These are phyloP conservation scores for Boletus rufocinnamomeus DNA, from an alignment of 768 basidiomycete genomes.

Conservation along the genomic window DNA sequence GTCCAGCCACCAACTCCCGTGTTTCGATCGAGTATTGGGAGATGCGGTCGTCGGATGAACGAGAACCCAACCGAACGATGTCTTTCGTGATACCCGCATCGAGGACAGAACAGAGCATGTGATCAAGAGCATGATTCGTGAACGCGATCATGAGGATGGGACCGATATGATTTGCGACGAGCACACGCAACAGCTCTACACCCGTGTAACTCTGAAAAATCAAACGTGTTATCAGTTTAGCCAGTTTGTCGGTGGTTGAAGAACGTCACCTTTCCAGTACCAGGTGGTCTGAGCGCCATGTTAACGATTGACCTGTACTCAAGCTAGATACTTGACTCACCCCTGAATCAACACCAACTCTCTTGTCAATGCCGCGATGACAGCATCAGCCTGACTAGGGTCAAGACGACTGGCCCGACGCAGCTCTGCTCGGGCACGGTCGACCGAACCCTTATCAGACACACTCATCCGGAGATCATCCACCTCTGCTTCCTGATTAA, in stretches of 20 bases:
- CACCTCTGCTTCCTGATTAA: slow-evolving; percentile 42
- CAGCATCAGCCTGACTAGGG: slow-evolving; percentile 68
- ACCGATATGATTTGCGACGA: slow-evolving; percentile 52
- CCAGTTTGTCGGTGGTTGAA: not conserved
- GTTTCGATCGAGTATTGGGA: slow-evolving; percentile 60
- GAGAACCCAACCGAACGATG: slow-evolving; percentile 70
- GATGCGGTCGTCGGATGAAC: slow-evolving; percentile 61
- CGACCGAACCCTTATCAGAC: slow-evolving; percentile 46
- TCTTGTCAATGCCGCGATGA: slow-evolving; percentile 58
- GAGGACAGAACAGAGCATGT: slow-evolving; percentile 64
- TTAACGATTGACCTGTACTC: not conserved
- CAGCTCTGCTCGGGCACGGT: slow-evolving; percentile 48
- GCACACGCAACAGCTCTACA: slow-evolving; percentile 65
- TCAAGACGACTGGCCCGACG: slow-evolving; percentile 56
- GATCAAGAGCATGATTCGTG: slow-evolving; percentile 81
- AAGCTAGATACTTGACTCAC: slow-evolving; percentile 35
- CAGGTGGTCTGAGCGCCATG: slow-evolving; percentile 56
- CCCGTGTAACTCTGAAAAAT: slow-evolving; percentile 59
- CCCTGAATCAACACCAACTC: slow-evolving; percentile 75
- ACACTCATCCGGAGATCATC: slow-evolving; percentile 44
- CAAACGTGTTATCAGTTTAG: not conserved
- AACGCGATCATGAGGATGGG: slow-evolving; percentile 64
- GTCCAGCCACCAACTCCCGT: slow-evolving; percentile 48
- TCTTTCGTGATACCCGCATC: slow-evolving; percentile 63
- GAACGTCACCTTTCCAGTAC: slow-evolving; percentile 66